Evolutionary conservation across 352 stramenopile species (phyloP), one percentile per base, ranked within the genome.

Genomic region (Blastocystis sp.): DNA sequence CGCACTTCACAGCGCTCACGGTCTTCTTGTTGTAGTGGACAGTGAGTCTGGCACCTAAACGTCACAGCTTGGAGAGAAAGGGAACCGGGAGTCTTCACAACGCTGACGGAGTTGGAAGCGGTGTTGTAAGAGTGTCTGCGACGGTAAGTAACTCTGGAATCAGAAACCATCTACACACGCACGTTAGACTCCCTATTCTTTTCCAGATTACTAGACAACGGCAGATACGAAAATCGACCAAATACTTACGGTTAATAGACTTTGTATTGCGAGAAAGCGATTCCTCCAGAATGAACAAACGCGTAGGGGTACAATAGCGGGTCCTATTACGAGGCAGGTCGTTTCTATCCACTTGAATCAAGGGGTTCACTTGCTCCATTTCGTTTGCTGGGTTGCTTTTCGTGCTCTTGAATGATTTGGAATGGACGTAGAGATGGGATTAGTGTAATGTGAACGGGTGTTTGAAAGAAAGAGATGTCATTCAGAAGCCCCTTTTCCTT

Each of bases 71-170:
- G 2, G 26, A 65, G n/a, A 39, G 51, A 59, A 21, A 3, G 93
- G 92, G 67, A 94, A 96, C 97, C 97, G 62, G 97, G 97, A 59
- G 97, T 99, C 93, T 97, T 98, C 70, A 98, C 95, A 70, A 95
- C 93, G 91, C 95, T 94, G 90, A 97, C 95, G 91, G 93, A 93
- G 93, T 98, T 98, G 33, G 94, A 97, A 91, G 92, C 92, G 91
- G 97, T 99, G 91, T 95, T 95, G 94, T 99, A 99, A 91, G 95
- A 97, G 94, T 99, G 96, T 88, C 96, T 95, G 93, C 95, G 95
- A 88, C 93, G 92, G 92, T 97, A 97, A 66, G 95, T 98, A 91
- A 98, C 96, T 92, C 96, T 94, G 91, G 95, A 93, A 93, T 98
- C 96, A 93, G 96, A 95, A 91, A 95, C 94, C 94, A 96, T 97